Evolutionary conservation across 1,284 basidiomycete species (phyloP).

Genomic region (Coniferiporia sulphurascens): DNA sequence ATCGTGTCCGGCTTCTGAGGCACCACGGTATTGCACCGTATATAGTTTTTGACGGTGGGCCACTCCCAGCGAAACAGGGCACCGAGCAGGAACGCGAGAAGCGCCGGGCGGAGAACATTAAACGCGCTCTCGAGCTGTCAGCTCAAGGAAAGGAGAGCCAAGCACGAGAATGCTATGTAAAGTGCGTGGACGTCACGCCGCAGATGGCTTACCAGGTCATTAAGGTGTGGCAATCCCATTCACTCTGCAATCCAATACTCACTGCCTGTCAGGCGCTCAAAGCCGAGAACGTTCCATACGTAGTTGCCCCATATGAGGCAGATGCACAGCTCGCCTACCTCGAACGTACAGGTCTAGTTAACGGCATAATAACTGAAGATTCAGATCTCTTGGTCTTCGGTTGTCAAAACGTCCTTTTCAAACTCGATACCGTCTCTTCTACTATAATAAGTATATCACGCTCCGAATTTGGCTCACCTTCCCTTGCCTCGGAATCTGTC

Average conservation of each 20-base stretch:
- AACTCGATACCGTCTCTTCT: conserved; percentile 72
- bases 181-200: conserved; percentile 94
- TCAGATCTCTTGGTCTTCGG: conserved; percentile 98
- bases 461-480: conserved; percentile 67
- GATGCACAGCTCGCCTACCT: conserved; percentile 96
- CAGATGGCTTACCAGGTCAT: conserved; percentile 98
- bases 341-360: conserved; percentile 78
- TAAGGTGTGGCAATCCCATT: conserved; percentile 54
- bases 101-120: conserved; percentile 60
- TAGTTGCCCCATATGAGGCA: conserved; percentile 98
- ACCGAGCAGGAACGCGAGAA: conserved; percentile 84
- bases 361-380: conserved; percentile 96
- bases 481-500: conserved; percentile 52
- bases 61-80: conserved; percentile 87
- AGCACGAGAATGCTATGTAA: conserved; percentile 86
- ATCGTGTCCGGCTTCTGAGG: conserved; percentile 80
- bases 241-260: conserved; percentile 1
- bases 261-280: conserved; percentile 60
- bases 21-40: conserved; percentile 86
- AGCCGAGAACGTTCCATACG: conserved; percentile 75
- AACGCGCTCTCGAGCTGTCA: conserved; percentile 67
- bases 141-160: conserved; percentile 74
- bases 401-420: conserved; percentile 82
- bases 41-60: conserved; percentile 96
- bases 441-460: conserved; percentile 81